Conservation (phyloP, 495 filamentous ascomycete species). For the Podospora tetraspora region DNA sequence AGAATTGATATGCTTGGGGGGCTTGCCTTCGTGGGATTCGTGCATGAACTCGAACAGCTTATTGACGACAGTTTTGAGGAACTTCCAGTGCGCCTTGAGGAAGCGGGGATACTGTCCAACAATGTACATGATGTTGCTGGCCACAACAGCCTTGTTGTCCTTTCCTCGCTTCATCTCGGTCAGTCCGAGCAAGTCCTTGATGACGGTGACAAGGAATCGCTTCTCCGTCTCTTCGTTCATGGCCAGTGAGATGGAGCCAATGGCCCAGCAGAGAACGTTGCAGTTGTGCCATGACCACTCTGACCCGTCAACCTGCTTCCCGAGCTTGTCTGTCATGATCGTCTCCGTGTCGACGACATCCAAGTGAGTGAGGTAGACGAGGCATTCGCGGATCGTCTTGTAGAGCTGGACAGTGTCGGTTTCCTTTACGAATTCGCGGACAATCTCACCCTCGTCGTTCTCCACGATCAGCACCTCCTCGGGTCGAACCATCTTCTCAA, state of each 20-base stretch:
- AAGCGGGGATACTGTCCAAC: slow-evolving; percentile 98
- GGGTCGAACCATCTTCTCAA: slow-evolving; percentile 97
- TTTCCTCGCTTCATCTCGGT: slow-evolving; percentile 99
- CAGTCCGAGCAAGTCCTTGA: slow-evolving; percentile 95
- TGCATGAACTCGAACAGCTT: slow-evolving; percentile 99
- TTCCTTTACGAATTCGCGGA: slow-evolving; percentile 98
- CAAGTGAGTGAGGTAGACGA: slow-evolving; percentile 96
- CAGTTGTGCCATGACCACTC: slow-evolving; percentile 99
- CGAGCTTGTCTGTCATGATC: slow-evolving; percentile 98
- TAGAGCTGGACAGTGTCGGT: slow-evolving; percentile 98
- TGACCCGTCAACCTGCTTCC: slow-evolving; percentile 84
- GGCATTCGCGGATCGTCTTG: slow-evolving; percentile 95
- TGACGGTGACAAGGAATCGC: slow-evolving; percentile 94
- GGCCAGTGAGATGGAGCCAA: slow-evolving; percentile 94
- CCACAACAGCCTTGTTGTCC: slow-evolving; percentile 98
- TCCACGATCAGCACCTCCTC: slow-evolving; percentile 99
- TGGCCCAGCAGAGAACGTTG: slow-evolving; percentile 99
- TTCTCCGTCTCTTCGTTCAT: slow-evolving; percentile 99
- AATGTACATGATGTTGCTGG: slow-evolving; percentile 99
- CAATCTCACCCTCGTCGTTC: slow-evolving; percentile 98
- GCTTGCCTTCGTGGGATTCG: slow-evolving; percentile 90
- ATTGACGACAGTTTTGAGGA: slow-evolving; percentile 98
- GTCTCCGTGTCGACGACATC: slow-evolving; percentile 95
- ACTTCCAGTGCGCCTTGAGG: slow-evolving; percentile 99
- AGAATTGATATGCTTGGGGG: neutral